Evolutionary conservation across 441 rosid species (phyloP), one percentile per base, ranked within the genome.

Genomic region (Iberis amara): DNA sequence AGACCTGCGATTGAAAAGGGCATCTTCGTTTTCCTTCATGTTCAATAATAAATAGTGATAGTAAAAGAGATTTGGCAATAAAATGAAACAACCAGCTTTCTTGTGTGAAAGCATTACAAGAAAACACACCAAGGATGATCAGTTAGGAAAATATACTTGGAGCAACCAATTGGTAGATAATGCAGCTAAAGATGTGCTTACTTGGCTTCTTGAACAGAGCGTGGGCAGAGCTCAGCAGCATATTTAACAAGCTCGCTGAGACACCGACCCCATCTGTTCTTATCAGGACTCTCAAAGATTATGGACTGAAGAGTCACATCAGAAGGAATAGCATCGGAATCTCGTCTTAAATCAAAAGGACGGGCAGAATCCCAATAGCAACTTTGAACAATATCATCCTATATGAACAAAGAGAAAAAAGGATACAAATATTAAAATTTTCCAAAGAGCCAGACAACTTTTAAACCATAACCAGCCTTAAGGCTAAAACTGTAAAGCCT

Each of bases 361-460:
- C 91, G 86, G 48, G 94, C 94, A 68, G 90, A 79, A 72, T 94
- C 97, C 95, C 90, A 86, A 59, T 86, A 89, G 73, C 97, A 89
- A 68, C 86, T 85, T 71, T 94, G 99, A 65, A 94, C 94, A 75
- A 89, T 89, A 75, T 94, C 99, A 72, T 94, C 97, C 99, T 94
- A 63, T 58, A 65, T 63, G 38, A 14, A 62, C 45, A 65, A 40
- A 15, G 21, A 41, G 21, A 40, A 39, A 47, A 55, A 26, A 43
- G 21, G 35, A 59, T 1, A 35, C 23, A 26, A 35, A 44, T 13
- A 46, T 57, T 38, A 46, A 39, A n/a, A 33, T 42, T 66, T 46
- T 57, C 36, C 55, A 62, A 13, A 31, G 24, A 46, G 62, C 38
- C 31, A 68, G 27, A 52, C 26, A 50, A 52, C 5, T 48, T 44